Base-by-base conservation (phyloP, 192 early-diverging fungal species). In the Nowakowskiella sp. region DNA sequence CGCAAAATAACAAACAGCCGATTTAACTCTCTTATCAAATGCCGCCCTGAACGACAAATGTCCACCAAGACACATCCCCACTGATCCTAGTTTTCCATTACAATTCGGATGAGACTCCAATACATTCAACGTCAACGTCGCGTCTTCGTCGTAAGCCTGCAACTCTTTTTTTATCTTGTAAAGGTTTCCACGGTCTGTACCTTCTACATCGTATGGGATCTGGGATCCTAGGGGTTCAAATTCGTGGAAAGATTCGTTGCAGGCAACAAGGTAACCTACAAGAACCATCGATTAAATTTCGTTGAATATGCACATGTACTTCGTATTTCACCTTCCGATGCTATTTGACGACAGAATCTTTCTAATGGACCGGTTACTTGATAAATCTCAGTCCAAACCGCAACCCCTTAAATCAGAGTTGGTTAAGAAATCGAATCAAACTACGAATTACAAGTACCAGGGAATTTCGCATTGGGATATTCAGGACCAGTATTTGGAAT, bases 281-380 rank as follows among this genome's bases (percentile, higher is more conserved):
- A n/a, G 60, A 58, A 21, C 54, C 60, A 16, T 54, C 0, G 3
- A 28, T 44, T 10, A 19, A 8, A 27, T 6, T 44, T 29, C 13
- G 46, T 6, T 31, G 21, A 29, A 27, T 8, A 1, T 47, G 6
- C 45, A 6, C 53, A 27, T 23, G n/a, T 60, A 47, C 71, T 55
- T 39, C 58, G 32, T 48, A 39, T 28, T 30, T 39, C 56, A 29
- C 61, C 55, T 16, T 71, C 52, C 7, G 66, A 70, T n/a, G 67
- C 72, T 52, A 77, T 68, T 52, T 74, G 70, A 16, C 78, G 68
- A 62, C 80, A 82, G 66, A 82, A 82, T 5, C 78, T 50, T 47
- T 82, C 60, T 36, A 81, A 62, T 21, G 78, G 78, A 42, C 78
- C 78, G 8, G 78, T 81, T 0, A 82, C 77, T 57, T 82, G 80